A percentile compares a stretch with the other conserved stretches of the same genome.
These are phyloP conservation scores for Leccinum incarnatum DNA, from an alignment of 768 basidiomycete species.

Conservation along the genomic window DNA sequence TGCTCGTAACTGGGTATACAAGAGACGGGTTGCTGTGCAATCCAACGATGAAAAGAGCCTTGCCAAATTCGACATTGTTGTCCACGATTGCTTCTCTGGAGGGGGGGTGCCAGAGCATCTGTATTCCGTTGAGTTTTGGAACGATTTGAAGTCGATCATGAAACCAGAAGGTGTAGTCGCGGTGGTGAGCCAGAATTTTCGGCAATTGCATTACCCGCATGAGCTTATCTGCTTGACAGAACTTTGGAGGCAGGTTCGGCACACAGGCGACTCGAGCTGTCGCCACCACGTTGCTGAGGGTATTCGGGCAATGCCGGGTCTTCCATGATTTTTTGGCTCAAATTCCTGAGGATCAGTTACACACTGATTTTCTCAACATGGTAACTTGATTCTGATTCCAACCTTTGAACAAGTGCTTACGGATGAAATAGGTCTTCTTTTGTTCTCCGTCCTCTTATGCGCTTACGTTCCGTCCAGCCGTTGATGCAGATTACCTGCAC, in stretches of 20 bases:
- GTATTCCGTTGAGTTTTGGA: constrained; percentile 85
- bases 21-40: constrained; percentile 34
- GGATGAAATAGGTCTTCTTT: constrained; percentile 65
- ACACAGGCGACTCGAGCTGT: constrained; percentile 66
- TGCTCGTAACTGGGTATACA: constrained; percentile 65
- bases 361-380: constrained; percentile 66
- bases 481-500: constrained; percentile 59
- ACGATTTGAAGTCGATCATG: constrained; percentile 60
- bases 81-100: constrained; percentile 94
- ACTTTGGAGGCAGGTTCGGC: constrained; percentile 73
- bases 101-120: constrained; percentile 86
- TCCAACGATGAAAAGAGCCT: constrained; percentile 15
- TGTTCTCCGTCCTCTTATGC: constrained; percentile 59
- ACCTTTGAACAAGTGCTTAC: constrained; percentile 7
- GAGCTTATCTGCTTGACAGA: constrained; percentile 43
- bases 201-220: not conserved
- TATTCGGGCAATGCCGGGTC: constrained; percentile 77
- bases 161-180: constrained; percentile 72
- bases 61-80: constrained; percentile 58
- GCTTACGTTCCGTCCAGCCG: constrained; percentile 56
- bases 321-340: constrained; percentile 68
- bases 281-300: constrained; percentile 61
- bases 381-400: constrained; percentile 38
- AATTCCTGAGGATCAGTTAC: constrained; percentile 45
- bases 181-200: constrained; percentile 53